Conservation (phyloP, 805 yeast species). For the Saccharomycopsis selenospora region DNA sequence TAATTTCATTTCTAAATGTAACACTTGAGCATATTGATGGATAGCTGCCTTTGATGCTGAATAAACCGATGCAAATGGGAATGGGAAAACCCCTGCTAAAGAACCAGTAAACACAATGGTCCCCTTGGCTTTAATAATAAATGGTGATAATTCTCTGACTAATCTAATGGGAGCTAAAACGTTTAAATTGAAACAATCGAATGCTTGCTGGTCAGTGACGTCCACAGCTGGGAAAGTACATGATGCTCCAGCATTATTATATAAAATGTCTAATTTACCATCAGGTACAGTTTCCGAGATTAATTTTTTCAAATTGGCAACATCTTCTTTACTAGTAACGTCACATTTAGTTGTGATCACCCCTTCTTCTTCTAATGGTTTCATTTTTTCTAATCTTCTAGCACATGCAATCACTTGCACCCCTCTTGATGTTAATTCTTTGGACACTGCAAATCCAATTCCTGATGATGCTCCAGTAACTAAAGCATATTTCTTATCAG, state of each 20-base stretch:
- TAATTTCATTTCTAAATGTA: constrained; percentile 62
- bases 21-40: constrained; percentile 57
- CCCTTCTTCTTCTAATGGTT: constrained; percentile 35
- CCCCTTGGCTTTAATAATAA: constrained; percentile 59
- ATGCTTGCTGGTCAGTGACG: constrained; percentile 46
- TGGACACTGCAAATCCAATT: constrained; percentile 43
- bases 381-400: constrained; percentile 56
- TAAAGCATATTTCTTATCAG: constrained; percentile 35
- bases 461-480: constrained; percentile 55
- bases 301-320: constrained; percentile 35
- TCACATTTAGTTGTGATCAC: constrained; percentile 48
- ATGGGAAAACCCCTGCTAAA: constrained; percentile 53
- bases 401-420: constrained; percentile 70
- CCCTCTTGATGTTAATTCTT: constrained; percentile 41
- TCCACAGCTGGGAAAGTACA: constrained; percentile 68
- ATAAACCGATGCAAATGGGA: constrained; percentile 66
- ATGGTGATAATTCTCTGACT: constrained; percentile 48
- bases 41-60: constrained; percentile 70
- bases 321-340: constrained; percentile 46
- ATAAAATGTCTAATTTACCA: constrained; percentile 50
- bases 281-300: constrained; percentile 36
- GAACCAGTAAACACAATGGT: constrained; percentile 72
- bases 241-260: constrained; percentile 73
- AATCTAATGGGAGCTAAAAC: constrained; percentile 63
- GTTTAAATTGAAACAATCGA: constrained; percentile 54